Evolutionary conservation across 345 rosid species (phyloP).

Genomic region (Eucalyptus erythrocorys): DNA sequence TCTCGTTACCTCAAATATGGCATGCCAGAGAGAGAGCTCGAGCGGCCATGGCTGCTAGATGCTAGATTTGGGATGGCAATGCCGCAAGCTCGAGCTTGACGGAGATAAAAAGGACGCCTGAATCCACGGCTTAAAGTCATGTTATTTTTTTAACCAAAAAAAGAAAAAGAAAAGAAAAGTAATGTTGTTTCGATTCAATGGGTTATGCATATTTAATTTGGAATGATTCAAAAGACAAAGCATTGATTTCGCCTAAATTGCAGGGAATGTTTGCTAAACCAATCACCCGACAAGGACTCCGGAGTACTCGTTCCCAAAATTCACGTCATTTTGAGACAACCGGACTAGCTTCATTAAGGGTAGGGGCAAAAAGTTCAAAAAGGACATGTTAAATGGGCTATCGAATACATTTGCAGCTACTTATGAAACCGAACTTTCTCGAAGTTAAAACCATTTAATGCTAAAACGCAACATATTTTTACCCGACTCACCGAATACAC

Average conservation of each 20-base stretch:
- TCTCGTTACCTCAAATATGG: neutral
- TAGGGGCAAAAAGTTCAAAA: neutral
- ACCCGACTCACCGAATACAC: neutral
- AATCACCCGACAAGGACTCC: neutral
- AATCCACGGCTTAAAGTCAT: neutral
- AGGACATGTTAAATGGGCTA: neutral
- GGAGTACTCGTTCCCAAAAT: neutral
- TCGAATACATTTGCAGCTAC: neutral
- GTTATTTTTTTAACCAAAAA: too few relatives aligned
- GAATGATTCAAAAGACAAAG: neutral
- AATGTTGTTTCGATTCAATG: neutral
- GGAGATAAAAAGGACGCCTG: neutral
- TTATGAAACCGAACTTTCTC: neutral
- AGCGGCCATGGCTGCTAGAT: neutral
- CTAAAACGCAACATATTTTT: neutral
- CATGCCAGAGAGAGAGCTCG: neutral
- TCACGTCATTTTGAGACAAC: neutral
- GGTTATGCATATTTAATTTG: neutral
- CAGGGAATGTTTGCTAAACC: neutral
- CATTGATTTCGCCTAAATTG: neutral
- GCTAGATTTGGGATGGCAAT: neutral
- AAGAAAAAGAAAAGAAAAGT: rapidly evolving
- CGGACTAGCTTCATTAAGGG: neutral
- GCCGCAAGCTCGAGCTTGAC: neutral
- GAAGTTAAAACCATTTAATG: neutral